phyloP scores from a whole-genome alignment of 2,329 filamentous ascomycete genomes.

The Ascochyta koolunga region DNA sequence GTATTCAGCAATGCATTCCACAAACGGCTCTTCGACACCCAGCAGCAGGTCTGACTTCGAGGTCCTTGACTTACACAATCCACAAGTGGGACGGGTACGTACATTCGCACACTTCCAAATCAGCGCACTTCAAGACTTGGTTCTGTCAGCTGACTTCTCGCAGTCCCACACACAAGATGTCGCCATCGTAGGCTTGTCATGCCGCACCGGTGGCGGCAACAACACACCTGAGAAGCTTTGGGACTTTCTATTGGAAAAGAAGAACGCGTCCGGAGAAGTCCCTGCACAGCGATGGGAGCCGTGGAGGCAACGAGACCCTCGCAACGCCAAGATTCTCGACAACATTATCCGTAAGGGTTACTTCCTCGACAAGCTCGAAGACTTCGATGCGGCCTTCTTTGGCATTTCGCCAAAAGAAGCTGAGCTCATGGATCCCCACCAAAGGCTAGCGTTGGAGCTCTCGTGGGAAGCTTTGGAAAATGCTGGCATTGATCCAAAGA shows the following conservation, averaged over 20 bases:
- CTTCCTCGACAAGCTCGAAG: constrained; percentile 36
- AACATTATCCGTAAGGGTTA: constrained; percentile 38
- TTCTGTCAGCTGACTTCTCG: background rate
- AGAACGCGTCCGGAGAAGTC: constrained; percentile 37
- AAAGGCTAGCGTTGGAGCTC: constrained; percentile 31
- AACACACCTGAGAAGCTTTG: constrained; percentile 43
- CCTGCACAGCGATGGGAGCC: constrained; percentile 43
- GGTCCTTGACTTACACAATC: background rate
- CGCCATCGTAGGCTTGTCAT: constrained; percentile 45
- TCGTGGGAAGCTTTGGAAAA: constrained; percentile 38
- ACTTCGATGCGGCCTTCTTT: constrained; percentile 39
- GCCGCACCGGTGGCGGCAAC: constrained; percentile 40
- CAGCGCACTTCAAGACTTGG: background rate
- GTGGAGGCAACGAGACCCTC: constrained; percentile 32
- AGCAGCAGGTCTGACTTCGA: constrained; percentile 9
- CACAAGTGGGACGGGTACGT: background rate
- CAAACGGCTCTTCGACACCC: constrained; percentile 4
- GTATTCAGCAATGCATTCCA: background rate
- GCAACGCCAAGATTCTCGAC: constrained; percentile 33
- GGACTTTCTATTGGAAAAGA: constrained; percentile 39
- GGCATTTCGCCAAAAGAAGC: constrained; percentile 40
- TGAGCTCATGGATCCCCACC: constrained; percentile 34
- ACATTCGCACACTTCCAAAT: background rate
- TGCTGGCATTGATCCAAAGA: constrained; percentile 28
- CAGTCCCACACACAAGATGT: constrained; percentile 22